phyloP scores from a whole-genome alignment of 139 green algal species.

The Chlamydomonas applanata region DNA sequence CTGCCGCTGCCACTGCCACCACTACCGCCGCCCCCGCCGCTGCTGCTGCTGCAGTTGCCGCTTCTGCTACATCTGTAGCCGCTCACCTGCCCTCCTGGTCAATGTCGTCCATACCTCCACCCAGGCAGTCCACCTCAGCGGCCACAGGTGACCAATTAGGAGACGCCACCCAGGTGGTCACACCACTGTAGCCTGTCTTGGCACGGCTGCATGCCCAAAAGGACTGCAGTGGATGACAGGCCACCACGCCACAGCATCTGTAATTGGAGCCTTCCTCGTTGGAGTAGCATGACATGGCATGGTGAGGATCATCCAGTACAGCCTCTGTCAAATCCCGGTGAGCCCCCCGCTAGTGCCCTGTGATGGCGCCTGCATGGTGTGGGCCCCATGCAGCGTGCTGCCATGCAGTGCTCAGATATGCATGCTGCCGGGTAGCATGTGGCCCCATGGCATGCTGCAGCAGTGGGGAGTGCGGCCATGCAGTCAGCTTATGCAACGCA shows the following conservation, averaged over 20 bases:
- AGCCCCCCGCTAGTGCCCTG: too few species aligned
- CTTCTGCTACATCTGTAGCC: background rate
- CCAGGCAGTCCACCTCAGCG: slow-evolving; percentile 38
- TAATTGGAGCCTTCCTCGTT: too few species aligned
- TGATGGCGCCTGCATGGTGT: too few species aligned
- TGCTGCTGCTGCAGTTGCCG: too few species aligned
- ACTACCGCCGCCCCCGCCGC: too few species aligned
- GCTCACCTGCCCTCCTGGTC: slow-evolving; percentile 49
- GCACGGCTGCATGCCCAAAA: slow-evolving; percentile 30
- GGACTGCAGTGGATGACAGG: slow-evolving; percentile 15
- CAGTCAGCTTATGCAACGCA: background rate
- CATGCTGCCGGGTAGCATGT: background rate
- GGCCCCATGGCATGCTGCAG: background rate
- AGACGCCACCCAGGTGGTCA: slow-evolving; percentile 32
- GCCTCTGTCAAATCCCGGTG: too few species aligned
- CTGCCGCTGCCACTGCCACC: too few species aligned
- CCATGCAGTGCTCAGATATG: too few species aligned
- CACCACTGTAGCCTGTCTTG: slow-evolving; percentile 15
- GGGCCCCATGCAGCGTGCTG: too few species aligned
- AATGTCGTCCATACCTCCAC: slow-evolving; percentile 27
- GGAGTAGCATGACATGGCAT: too few species aligned
- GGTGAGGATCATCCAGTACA: too few species aligned
- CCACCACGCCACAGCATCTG: too few species aligned
- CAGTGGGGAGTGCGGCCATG: background rate
- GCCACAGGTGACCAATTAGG: slow-evolving; percentile 20